phyloP scores from a whole-genome alignment of 2,329 filamentous ascomycete genomes.

The Colletotrichum euphorbiae region DNA sequence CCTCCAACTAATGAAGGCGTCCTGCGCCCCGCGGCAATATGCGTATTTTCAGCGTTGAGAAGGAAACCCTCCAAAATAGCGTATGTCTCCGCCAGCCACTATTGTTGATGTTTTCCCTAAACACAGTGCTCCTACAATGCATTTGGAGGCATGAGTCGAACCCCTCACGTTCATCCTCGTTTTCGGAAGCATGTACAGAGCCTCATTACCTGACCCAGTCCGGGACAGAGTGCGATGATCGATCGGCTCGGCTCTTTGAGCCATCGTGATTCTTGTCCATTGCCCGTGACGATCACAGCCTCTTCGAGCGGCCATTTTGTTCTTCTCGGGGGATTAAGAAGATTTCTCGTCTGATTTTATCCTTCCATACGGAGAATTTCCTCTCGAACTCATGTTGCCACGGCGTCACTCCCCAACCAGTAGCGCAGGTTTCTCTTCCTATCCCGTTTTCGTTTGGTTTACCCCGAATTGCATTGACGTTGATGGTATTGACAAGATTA shows the following conservation, averaged over 20 bases:
- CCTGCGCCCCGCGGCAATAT: not conserved
- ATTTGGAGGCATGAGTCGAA: not conserved
- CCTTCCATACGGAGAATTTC: not conserved
- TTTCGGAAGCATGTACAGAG: not conserved
- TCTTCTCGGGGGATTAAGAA: not conserved
- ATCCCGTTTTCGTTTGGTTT: not conserved
- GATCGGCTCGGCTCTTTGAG: not conserved
- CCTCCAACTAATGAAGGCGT: not conserved
- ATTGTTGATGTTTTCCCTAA: not conserved
- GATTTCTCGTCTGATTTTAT: not conserved
- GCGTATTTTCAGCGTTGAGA: not conserved
- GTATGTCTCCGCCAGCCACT: slow-evolving; percentile 5
- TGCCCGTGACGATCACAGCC: not conserved
- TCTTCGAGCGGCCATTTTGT: not conserved
- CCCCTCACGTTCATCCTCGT: not conserved
- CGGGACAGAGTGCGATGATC: not conserved
- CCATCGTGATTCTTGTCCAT: too few species aligned
- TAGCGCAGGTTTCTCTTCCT: not conserved
- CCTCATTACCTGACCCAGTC: not conserved
- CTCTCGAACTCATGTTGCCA: not conserved
- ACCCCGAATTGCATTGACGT: not conserved
- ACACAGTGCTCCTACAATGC: not conserved
- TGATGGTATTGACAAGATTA: not conserved
- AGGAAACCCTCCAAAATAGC: not conserved
- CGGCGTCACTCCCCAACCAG: not conserved